These are phyloP conservation scores for Lojkania enalia DNA, from an alignment of 2,329 filamentous ascomycete species.

Conservation along the genomic window DNA sequence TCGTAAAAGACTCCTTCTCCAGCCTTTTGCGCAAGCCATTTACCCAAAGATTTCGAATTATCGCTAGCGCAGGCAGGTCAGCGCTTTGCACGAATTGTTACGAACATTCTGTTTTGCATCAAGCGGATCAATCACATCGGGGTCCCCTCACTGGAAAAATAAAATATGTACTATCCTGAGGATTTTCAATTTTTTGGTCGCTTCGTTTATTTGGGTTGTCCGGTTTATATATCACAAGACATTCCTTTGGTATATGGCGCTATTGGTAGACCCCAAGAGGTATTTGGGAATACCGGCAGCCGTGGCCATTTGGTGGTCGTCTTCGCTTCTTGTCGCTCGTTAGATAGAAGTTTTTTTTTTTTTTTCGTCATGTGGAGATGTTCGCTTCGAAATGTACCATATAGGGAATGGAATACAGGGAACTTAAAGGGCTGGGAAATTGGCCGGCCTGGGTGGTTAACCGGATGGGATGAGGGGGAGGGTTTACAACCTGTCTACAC, in stretches of 20 bases:
- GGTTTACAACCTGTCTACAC: constrained; percentile 9
- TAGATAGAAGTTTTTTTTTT: constrained; percentile 5
- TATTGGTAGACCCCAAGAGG: too few species aligned
- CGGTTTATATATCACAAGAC: too few species aligned
- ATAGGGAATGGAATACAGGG: constrained; percentile 1
- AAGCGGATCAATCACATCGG: constrained; percentile 26
- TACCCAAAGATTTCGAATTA: constrained; percentile 33
- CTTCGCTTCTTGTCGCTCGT: constrained; percentile 35
- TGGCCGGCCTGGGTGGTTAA: constrained; percentile 2
- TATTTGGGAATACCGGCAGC: too few species aligned
- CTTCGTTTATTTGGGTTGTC: constrained; percentile 7
- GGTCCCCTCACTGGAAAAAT: constrained; percentile 13
- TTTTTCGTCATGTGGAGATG: constrained; percentile 14
- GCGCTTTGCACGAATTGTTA: constrained; percentile 46
- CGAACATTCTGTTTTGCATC: constrained; percentile 29
- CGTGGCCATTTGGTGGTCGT: too few species aligned
- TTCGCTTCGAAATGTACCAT: constrained; percentile 31
- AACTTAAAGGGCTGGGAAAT: constrained; percentile 12
- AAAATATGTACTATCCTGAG: constrained; percentile 16
- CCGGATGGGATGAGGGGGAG: constrained; percentile 9
- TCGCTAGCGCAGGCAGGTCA: constrained; percentile 46
- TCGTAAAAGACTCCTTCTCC: constrained; percentile 21
- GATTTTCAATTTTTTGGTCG: constrained; percentile 17
- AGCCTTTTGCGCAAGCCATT: constrained; percentile 30
- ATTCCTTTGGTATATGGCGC: too few species aligned